Evolutionary conservation across 2,329 filamentous ascomycete species (phyloP), one percentile per base, ranked within the genome.

Genomic region (Aspergillus sp.): DNA sequence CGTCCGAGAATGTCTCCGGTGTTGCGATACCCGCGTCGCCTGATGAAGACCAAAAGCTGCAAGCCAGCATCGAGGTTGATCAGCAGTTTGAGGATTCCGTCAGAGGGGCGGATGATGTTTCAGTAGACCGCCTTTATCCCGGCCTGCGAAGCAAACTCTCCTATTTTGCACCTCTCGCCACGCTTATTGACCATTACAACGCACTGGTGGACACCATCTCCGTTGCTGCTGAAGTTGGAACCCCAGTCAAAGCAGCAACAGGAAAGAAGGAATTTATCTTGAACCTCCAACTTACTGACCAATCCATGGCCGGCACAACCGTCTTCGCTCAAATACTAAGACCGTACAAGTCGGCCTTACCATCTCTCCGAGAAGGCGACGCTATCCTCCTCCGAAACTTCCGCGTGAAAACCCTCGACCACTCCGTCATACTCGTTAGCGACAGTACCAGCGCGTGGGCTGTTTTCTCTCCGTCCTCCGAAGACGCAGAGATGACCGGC

Each of bases 331-430:
- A 79, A 50, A 73, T 82, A 4, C 76, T 78, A 55, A 76, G 76
- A 14, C 72, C 72, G 37, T 66, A 70, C 57, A 75, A 74, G 57
- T 64, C 62, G 37, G 72, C 72, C 2, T 65, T 82, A 14, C 79
- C 79, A 17, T 57, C 61, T 4, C 51, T 74, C 15, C 58, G 58
- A 7, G 67, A 73, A 59, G 79, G 78, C 12, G 75, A 79, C 58
- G 70, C 72, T 2, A 66, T 82, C 35, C 66, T 82, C 2, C 70
- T 82, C 8, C 73, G 78, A 14, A 72, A 80, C 57, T 79, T 81
- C 64, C 75, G 76, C 57, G 76, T 81, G 8, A 71, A 75, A 41
- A 77, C 68, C 57, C 66, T 72, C 49, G 68, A 77, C 14, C 72
- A 75, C 60, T 71, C 69, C 6, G 66, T 77, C 52, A 72, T 73